phyloP scores from a whole-genome alignment of 352 stramenopile species.

The Globisporangium yorkense region DNA sequence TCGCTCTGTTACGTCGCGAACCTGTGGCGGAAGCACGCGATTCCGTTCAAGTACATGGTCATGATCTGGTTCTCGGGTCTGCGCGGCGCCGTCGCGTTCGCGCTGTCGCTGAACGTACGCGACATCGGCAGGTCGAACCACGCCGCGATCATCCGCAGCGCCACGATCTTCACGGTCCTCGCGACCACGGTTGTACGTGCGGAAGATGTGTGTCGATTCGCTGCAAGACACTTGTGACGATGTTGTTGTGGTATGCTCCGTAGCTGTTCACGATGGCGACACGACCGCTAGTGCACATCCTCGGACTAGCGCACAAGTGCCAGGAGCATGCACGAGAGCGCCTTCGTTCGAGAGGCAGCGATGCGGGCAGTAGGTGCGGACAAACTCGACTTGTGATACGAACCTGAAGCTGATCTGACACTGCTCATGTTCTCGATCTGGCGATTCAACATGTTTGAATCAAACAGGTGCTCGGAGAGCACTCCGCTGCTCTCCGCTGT shows the following conservation, averaged over 20 bases:
- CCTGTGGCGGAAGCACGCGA: constrained; percentile 15
- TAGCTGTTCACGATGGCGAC: constrained; percentile 28
- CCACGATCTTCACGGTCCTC: constrained; percentile 57
- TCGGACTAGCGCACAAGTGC: constrained; percentile 23
- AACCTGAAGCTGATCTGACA: neutral
- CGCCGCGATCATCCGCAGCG: constrained; percentile 54
- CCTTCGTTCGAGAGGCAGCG: neutral
- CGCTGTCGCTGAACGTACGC: constrained; percentile 56
- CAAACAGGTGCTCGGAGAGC: constrained; percentile 8
- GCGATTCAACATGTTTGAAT: neutral
- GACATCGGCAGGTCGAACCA: constrained; percentile 29
- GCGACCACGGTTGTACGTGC: constrained; percentile 43
- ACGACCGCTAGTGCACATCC: constrained; percentile 17
- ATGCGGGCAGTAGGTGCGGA: neutral
- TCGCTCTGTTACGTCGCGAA: constrained; percentile 33
- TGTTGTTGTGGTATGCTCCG: neutral
- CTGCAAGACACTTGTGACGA: neutral
- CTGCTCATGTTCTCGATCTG: too few relatives aligned
- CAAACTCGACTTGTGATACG: neutral
- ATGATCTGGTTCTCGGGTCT: constrained; percentile 82
- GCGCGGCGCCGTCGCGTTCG: constrained; percentile 78
- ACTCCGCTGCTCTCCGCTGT: constrained; percentile 18
- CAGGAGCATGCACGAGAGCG: constrained; percentile 17
- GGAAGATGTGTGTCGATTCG: neutral
- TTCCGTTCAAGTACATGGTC: constrained; percentile 30